Conservation (phyloP, 108 stramenopile species). For the Conticribra weissflogii region DNA sequence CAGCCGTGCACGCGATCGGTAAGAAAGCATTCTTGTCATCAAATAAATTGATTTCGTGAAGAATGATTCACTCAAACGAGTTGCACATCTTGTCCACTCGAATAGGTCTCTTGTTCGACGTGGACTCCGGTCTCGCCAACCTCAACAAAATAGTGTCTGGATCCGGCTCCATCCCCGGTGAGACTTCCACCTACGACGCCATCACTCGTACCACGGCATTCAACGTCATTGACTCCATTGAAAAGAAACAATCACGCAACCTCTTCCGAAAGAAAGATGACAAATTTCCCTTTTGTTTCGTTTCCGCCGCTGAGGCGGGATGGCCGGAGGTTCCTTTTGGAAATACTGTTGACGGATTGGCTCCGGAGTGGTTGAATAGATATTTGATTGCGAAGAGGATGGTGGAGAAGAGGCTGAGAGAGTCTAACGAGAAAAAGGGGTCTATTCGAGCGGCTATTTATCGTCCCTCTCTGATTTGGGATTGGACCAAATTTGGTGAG, state of each 20-base stretch:
- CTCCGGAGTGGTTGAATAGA: conserved; percentile 75
- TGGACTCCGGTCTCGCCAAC: conserved; percentile 66
- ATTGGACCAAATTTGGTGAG: conserved; percentile 67
- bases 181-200: conserved; percentile 77
- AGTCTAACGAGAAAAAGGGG: conserved; percentile 24
- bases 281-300: conserved; percentile 71
- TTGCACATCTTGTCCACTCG: no score
- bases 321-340: conserved; percentile 85
- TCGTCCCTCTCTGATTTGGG: conserved; percentile 83
- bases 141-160: conserved; percentile 77
- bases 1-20: conserved; percentile 63
- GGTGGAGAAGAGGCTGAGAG: conserved; percentile 64
- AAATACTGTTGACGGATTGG: conserved; percentile 59
- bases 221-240: conserved; percentile 74
- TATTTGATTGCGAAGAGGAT: conserved; percentile 79
- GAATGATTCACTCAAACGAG: no score
- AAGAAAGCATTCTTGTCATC: no score
- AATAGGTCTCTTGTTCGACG: conserved; percentile 79
- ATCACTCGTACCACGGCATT: conserved; percentile 81
- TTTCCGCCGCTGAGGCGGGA: conserved; percentile 85
- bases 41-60: no score
- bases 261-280: conserved; percentile 38
- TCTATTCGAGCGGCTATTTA: conserved; percentile 65
- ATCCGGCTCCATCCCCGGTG: conserved; percentile 71
- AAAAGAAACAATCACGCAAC: conserved; percentile 39